Conservation (phyloP, 495 filamentous ascomycete genomes). For the Evansstolkia leycettana region DNA sequence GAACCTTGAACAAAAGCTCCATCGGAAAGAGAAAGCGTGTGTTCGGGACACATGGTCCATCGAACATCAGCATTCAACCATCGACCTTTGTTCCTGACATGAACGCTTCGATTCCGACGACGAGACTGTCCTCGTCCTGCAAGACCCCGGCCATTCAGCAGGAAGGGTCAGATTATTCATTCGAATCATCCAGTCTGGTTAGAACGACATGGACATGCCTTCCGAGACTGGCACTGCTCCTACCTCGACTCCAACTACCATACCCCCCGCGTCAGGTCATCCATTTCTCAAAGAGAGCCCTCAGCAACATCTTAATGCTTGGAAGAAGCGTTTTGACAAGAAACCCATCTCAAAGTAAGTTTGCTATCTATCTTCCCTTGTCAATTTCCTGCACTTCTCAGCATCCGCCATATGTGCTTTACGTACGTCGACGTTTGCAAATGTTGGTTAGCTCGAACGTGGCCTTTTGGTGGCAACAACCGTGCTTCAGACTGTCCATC, state of each 20-base stretch:
- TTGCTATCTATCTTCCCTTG: neutral
- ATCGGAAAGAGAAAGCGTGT: conserved; percentile 3
- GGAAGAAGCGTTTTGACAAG: conserved; percentile 14
- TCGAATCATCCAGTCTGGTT: too few relatives aligned
- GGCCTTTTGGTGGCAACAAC: neutral
- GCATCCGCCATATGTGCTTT: too few relatives aligned
- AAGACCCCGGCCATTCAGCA: conserved; percentile 5
- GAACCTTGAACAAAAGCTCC: too few relatives aligned
- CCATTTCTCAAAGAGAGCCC: neutral
- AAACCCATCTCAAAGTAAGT: conserved; percentile 11
- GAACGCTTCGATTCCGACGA: conserved; percentile 10
- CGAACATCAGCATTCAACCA: neutral
- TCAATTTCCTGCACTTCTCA: neutral
- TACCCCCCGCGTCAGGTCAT: neutral
- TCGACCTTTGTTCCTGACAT: conserved; percentile 11
- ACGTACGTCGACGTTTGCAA: too few relatives aligned
- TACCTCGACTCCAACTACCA: conserved; percentile 6
- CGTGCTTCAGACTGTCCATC: neutral
- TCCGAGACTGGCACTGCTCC: neutral
- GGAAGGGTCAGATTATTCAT: neutral
- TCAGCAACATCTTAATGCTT: conserved; percentile 1
- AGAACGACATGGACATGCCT: too few relatives aligned
- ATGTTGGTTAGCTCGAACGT: neutral
- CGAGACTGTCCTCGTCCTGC: conserved; percentile 13
- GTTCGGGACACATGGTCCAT: too few relatives aligned